These are phyloP conservation scores for Stygiomarasmius scandens DNA, from an alignment of 1,284 basidiomycete species.

Conservation along the genomic window DNA sequence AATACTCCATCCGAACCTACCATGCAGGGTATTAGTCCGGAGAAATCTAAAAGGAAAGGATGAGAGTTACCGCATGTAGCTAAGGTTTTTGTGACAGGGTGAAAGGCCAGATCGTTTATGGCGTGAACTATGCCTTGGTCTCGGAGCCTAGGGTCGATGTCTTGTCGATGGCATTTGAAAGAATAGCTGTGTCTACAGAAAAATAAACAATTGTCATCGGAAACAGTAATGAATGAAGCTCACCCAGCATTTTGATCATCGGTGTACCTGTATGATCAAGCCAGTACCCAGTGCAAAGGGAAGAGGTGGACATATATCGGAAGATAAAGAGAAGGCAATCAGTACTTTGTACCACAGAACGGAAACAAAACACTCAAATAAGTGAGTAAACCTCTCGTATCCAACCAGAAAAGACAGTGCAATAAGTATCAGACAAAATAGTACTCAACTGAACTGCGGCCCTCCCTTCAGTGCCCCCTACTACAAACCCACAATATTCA, in stretches of 20 bases:
- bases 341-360: too few relatives aligned
- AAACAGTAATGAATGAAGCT: neutral
- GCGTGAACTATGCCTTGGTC: neutral
- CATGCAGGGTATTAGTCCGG: too few relatives aligned
- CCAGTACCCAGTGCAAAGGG: too few relatives aligned
- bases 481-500: neutral
- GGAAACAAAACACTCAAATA: neutral
- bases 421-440: too few relatives aligned
- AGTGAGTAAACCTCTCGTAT: too few relatives aligned
- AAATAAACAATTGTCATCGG: neutral
- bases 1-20: neutral
- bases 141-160: neutral
- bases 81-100: neutral
- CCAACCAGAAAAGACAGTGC: too few relatives aligned
- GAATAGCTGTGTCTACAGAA: neutral
- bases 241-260: neutral
- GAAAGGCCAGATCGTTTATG: neutral
- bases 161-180: neutral
- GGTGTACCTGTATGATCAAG: neutral
- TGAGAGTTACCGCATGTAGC: neutral
- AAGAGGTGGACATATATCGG: too few relatives aligned
- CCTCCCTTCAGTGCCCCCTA: neutral
- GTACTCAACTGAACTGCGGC: neutral
- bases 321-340: too few relatives aligned
- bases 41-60: too few relatives aligned